phyloP scores from a whole-genome alignment of 345 rosid species.

The Lagerstroemia speciosa region DNA sequence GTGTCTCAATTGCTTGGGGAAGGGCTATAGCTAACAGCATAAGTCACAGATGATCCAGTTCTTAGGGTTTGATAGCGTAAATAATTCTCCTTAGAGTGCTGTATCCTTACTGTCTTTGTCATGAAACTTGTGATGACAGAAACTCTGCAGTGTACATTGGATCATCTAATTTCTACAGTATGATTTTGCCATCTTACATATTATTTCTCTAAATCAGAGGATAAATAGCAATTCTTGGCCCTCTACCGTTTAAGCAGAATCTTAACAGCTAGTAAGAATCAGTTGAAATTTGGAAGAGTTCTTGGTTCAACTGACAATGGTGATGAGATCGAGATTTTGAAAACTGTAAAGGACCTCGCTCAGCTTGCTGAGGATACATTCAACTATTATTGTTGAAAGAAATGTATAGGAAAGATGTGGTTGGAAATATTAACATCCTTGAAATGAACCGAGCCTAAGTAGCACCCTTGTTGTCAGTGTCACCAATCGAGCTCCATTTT shows the following conservation, averaged over 20 bases:
- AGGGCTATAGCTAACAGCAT: constrained; percentile 26
- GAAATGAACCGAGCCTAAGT: too few relatives aligned
- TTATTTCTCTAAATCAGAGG: background rate
- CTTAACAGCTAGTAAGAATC: background rate
- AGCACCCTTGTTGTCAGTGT: too few relatives aligned
- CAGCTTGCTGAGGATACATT: too few relatives aligned
- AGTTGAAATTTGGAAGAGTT: background rate
- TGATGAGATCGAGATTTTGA: background rate
- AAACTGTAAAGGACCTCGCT: too few relatives aligned
- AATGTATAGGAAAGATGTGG: too few relatives aligned
- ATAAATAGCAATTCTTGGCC: background rate
- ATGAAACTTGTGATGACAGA: background rate
- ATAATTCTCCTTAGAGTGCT: background rate
- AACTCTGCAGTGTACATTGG: background rate
- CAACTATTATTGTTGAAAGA: too few relatives aligned
- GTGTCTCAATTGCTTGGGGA: constrained; percentile 74
- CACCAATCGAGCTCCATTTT: too few relatives aligned
- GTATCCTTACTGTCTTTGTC: background rate
- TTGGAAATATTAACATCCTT: too few relatives aligned
- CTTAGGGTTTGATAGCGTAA: background rate
- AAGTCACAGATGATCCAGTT: constrained; percentile 3
- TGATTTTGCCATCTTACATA: background rate
- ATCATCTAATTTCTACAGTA: background rate
- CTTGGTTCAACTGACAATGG: background rate
- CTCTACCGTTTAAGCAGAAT: background rate